Evolutionary conservation across 805 yeast species (phyloP), one percentile per base, ranked within the genome.

Genomic region (Wickerhamiella hasegawae): DNA sequence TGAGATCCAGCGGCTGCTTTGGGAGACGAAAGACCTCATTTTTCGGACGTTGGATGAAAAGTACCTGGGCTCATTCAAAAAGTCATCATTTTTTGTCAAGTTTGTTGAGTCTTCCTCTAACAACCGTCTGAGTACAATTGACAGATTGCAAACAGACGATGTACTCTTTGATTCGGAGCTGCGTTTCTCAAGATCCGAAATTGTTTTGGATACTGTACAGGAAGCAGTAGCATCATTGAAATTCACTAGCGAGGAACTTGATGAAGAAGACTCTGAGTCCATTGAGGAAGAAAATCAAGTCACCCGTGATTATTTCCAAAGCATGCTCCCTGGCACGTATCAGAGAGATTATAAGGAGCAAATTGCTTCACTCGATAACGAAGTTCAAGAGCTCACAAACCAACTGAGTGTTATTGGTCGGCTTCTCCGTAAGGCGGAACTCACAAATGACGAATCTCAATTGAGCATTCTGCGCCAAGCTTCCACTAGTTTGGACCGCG

Each of bases 391-490:
- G 34, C 55, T 80, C 18, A 62, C 65, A 25, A 68, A 69, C 38
- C 94, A 85, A 50, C 58, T 71, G 28, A 61, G 62, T 4, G 69
- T 85, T 18, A 54, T 87, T 27, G 70, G 67, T 11, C 76, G 87
- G 4, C 59, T 87, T 31, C 53, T 82, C 27, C 61, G 65, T 31
- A 87, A 87, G 49, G 94, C 96, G 0, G 93, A 82, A 46, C 58
- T 87, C 22, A 82, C 92, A 0, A 79, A 82, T 51, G 80, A 80
- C 51, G 56, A 68, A 4, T 65, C 72, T 4, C 90, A 84, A 48
- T 57, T 79, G 33, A 68, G 74, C 38, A 65, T 84, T 31, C 56
- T 87, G 43, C 62, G 60, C 33, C 78, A 76, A 46, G 83, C 95
- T 0, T 69, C 70, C 32, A 45, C 66, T 12, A 71, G 82, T 38